Evolutionary conservation across 2,329 filamentous ascomycete species (phyloP).

Genomic region (Nannizziopsis barbatae): DNA sequence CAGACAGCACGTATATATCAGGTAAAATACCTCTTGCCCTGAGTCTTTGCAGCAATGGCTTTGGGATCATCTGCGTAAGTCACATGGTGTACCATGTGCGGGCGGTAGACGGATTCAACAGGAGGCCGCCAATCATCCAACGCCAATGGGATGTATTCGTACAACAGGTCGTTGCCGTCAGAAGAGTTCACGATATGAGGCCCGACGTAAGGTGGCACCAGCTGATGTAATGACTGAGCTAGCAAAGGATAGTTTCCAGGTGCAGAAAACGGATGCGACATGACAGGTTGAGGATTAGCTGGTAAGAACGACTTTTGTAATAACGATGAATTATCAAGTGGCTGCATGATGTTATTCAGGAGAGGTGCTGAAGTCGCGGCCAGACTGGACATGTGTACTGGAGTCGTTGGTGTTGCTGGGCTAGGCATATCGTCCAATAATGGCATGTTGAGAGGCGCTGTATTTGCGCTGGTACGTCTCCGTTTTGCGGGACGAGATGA

Average conservation of each 20-base stretch:
- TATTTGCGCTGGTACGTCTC: constrained; percentile 27
- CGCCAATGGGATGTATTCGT: constrained; percentile 88
- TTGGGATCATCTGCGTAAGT: constrained; percentile 57
- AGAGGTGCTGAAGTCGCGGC: neutral
- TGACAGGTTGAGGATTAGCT: constrained; percentile 20
- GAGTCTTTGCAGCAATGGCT: constrained; percentile 53
- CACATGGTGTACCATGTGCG: constrained; percentile 88
- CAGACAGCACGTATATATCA: neutral
- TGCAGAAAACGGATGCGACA: constrained; percentile 19
- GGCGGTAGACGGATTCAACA: constrained; percentile 79
- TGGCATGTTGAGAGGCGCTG: constrained; percentile 44
- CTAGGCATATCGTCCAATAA: constrained; percentile 45
- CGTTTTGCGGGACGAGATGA: constrained; percentile 38
- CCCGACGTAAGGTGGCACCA: constrained; percentile 36
- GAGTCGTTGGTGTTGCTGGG: constrained; percentile 20
- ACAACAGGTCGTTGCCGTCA: constrained; percentile 66
- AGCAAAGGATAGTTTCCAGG: constrained; percentile 23
- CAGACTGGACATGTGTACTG: constrained; percentile 16
- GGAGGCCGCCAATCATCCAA: constrained; percentile 87
- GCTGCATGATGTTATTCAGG: neutral
- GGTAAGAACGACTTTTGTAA: constrained; percentile 4
- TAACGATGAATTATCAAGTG: neutral
- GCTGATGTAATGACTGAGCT: constrained; percentile 20
- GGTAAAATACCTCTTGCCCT: constrained; percentile 58
- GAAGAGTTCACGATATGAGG: constrained; percentile 41